phyloP scores from a whole-genome alignment of 352 stramenopile genomes.

The Phytophthora rubi region DNA sequence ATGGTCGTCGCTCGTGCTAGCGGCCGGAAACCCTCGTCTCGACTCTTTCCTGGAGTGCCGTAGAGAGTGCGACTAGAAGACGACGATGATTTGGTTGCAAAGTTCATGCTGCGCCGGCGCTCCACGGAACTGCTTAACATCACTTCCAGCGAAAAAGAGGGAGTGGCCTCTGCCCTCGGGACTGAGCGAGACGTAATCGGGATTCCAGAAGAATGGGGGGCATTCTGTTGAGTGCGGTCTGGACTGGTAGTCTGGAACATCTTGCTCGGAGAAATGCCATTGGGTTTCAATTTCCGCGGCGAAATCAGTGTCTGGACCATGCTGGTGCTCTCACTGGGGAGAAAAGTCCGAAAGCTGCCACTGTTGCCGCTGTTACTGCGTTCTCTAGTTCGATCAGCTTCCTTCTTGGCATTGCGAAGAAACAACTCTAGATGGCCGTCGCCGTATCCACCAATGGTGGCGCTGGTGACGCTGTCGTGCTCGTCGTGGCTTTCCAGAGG shows the following conservation, averaged over 20 bases:
- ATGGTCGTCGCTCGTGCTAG: constrained; percentile 41
- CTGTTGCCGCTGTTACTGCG: constrained; percentile 31
- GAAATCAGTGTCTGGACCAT: constrained; percentile 50
- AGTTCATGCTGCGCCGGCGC: constrained; percentile 9
- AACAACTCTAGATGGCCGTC: constrained; percentile 42
- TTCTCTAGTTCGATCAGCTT: constrained; percentile 22
- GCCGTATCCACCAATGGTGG: constrained; percentile 34
- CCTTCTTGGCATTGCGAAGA: constrained; percentile 31
- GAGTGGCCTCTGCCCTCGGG: constrained; percentile 16
- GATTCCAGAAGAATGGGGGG: constrained; percentile 9
- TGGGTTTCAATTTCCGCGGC: constrained; percentile 37
- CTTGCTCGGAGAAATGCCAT: constrained; percentile 15
- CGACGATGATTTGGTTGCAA: constrained; percentile 7
- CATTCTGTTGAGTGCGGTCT: constrained; percentile 15
- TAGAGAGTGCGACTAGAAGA: constrained; percentile 17
- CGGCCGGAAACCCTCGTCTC: constrained; percentile 34
- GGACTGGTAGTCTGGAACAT: not conserved
- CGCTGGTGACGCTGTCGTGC: constrained; percentile 28
- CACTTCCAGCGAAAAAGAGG: constrained; percentile 32
- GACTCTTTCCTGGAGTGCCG: constrained; percentile 30
- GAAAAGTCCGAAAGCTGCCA: constrained; percentile 26
- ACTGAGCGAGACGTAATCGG: constrained; percentile 21
- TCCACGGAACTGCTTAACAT: constrained; percentile 33
- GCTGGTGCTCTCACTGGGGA: constrained; percentile 36
- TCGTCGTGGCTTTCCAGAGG: constrained; percentile 32